Evolutionary conservation across 768 basidiomycete species (phyloP).

Genomic region (Sporobolomyces phaffii): DNA sequence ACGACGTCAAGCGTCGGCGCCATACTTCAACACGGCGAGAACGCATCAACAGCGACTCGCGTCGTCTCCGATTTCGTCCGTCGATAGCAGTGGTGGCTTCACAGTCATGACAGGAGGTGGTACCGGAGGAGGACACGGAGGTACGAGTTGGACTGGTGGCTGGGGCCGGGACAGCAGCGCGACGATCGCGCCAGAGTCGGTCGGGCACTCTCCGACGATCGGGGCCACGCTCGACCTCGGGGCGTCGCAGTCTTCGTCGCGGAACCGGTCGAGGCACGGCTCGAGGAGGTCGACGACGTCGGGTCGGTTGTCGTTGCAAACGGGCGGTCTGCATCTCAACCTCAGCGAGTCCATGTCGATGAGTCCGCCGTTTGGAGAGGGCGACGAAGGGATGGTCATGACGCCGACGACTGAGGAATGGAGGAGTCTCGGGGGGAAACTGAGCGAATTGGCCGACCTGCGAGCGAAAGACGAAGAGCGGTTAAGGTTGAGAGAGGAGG

Average conservation of each 20-base stretch:
- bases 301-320: slow-evolving; percentile 15
- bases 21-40: slow-evolving; percentile 30
- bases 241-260: neutral
- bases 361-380: neutral
- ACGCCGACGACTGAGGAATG: slow-evolving; percentile 42
- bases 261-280: slow-evolving; percentile 15
- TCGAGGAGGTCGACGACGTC: slow-evolving; percentile 18
- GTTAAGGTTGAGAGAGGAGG: neutral
- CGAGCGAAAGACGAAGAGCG: slow-evolving; percentile 10
- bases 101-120: slow-evolving; percentile 5
- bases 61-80: neutral
- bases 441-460: slow-evolving; percentile 23
- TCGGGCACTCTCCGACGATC: too few species aligned
- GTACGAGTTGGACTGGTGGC: neutral
- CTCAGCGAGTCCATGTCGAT: neutral
- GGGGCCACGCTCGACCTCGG: neutral
- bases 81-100: neutral
- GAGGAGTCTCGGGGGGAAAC: slow-evolving; percentile 34
- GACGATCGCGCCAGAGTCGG: too few species aligned
- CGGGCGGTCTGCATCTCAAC: slow-evolving; percentile 5
- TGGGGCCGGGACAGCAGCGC: too few species aligned
- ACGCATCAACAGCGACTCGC: slow-evolving; percentile 10
- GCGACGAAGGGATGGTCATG: slow-evolving; percentile 33
- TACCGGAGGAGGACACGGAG: neutral
- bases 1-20: slow-evolving; percentile 36